phyloP scores from a whole-genome alignment of 305 asterid species.

The Fraxinus floribunda region DNA sequence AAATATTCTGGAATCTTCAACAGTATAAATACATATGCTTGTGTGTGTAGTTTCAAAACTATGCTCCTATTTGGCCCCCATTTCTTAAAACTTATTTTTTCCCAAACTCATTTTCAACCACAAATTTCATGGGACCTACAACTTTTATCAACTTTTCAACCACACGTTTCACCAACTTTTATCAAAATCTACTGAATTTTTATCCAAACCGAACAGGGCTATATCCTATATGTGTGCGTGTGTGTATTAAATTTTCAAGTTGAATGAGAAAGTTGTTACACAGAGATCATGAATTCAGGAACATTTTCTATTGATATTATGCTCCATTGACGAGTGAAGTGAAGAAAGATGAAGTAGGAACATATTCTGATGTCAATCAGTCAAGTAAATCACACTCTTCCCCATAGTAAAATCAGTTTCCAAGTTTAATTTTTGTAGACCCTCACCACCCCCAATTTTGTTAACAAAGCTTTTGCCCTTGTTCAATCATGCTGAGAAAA shows the following conservation, averaged over 20 bases:
- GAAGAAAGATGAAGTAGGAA: not conserved
- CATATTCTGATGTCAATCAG: not conserved
- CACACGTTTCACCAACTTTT: not conserved
- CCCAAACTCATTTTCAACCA: not conserved
- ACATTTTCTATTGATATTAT: not conserved
- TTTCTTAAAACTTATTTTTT: not conserved
- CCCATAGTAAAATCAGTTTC: not conserved
- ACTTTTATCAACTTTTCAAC: not conserved
- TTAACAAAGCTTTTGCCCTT: not conserved
- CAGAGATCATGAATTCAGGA: conserved; percentile 11
- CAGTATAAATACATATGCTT: not conserved
- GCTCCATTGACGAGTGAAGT: not conserved
- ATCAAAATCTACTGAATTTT: not conserved
- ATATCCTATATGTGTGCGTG: not conserved
- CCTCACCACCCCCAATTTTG: not conserved
- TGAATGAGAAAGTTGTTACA: not conserved
- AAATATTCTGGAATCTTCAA: too few species aligned
- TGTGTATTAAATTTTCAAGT: not conserved
- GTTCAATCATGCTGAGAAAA: not conserved
- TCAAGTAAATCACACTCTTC: not conserved
- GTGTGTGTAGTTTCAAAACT: not conserved
- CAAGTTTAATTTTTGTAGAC: not conserved
- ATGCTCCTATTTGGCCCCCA: not conserved
- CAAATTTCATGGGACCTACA: not conserved
- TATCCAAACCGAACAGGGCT: not conserved